Evolutionary conservation across 495 filamentous ascomycete species (phyloP).

Genomic region (Aspergillus saccharolyticus): DNA sequence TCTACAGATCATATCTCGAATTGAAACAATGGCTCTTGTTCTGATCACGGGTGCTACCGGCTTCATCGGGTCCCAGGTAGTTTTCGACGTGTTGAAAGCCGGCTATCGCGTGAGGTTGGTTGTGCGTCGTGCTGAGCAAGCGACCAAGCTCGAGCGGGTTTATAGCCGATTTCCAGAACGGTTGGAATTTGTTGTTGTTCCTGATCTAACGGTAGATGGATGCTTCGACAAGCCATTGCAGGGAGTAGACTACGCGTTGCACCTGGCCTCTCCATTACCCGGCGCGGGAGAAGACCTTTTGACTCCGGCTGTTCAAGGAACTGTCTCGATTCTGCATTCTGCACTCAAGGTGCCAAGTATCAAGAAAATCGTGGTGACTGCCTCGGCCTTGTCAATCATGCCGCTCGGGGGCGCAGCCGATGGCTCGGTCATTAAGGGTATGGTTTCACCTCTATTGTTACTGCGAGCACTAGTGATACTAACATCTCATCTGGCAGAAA

Average conservation of each 20-base stretch:
- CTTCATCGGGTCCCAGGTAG: constrained; percentile 32
- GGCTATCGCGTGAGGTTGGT: constrained; percentile 21
- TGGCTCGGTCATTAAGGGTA: neutral
- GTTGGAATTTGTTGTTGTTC: constrained; percentile 38
- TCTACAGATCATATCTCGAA: neutral
- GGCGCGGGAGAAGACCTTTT: constrained; percentile 16
- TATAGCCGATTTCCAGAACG: constrained; percentile 4
- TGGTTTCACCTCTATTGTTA: neutral
- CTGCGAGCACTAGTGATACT: neutral
- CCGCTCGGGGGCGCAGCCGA: constrained; percentile 4
- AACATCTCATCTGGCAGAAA: constrained; percentile 10
- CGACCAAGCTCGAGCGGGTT: constrained; percentile 15
- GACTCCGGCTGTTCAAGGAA: constrained; percentile 31
- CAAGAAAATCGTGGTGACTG: constrained; percentile 39
- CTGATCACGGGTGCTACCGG: constrained; percentile 34
- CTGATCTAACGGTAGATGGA: constrained; percentile 39
- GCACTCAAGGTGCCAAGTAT: constrained; percentile 28
- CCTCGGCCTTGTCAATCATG: constrained; percentile 32
- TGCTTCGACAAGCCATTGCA: constrained; percentile 45
- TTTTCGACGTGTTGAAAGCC: constrained; percentile 17
- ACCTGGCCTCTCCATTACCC: constrained; percentile 45
- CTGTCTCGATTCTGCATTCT: constrained; percentile 33
- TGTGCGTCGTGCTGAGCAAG: constrained; percentile 23
- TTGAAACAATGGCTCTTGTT: constrained; percentile 5
- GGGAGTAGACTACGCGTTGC: constrained; percentile 45